Evolutionary conservation across 2,329 filamentous ascomycete genomes (phyloP), one percentile per base, ranked within the genome.

Genomic region (Aspergillus novofumigatus): DNA sequence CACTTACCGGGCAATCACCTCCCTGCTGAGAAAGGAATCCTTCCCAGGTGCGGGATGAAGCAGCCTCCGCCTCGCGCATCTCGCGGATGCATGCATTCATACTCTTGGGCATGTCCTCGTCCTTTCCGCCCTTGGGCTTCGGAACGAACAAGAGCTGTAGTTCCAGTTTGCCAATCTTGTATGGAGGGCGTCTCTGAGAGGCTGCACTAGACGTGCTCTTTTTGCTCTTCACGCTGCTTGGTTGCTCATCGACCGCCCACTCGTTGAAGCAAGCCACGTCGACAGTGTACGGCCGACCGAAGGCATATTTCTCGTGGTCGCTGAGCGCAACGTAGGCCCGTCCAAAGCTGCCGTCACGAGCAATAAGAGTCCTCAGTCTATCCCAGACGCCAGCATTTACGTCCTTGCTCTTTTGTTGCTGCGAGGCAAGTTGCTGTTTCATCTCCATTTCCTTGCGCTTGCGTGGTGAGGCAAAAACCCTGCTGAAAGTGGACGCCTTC

Each of bases 101-200:
- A 79, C 92, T 97, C 86, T 97, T 97, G 54, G 94, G 94, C 91
- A 99, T 97, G 65, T 97, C 93, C 17, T 97, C 92, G 62, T 97
- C 94, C 51, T 86, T 86, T 29, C 87, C 83, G 48, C 89, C 89
- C 79, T 91, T 93, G 4, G 94, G 93, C 67, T 92, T 91, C 0
- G 94, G 94, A 1, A 99, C 92, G 69, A 96, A 99, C 14, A 99
- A 81, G 8, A 99, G 83, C 77, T 99, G 94, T 42, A 99, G 80
- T 72, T 96, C 91, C 54, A 99, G 82, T 77, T 96, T 96, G 63
- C 92, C 94, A 68, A 99, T 86, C 76, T 93, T 91, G 79, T 99
- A 99, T n/a, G 94, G 94, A 11, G 94, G 93, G 53, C 89, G 80
- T 32, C 83, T 86, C 57, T 94, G 88, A 0, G 70, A 68, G 8